Evolutionary conservation across 2,329 filamentous ascomycete genomes (phyloP).

Genomic region (Hymenotorrendiella dingleyae): DNA sequence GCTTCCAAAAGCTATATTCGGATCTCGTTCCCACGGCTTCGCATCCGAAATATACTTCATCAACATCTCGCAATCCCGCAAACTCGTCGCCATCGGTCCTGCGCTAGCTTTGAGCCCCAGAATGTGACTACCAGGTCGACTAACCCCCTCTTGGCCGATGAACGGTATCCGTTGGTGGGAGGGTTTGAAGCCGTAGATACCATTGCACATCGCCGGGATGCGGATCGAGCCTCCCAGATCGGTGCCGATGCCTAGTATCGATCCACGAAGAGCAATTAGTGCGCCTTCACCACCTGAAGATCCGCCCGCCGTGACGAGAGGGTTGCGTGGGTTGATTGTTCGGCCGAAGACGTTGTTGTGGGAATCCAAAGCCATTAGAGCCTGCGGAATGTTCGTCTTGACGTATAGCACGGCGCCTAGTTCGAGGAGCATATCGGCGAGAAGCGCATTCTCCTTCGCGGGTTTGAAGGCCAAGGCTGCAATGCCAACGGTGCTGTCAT

Average conservation of each 20-base stretch:
- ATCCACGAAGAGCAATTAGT: conserved; percentile 51
- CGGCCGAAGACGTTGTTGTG: conserved; percentile 58
- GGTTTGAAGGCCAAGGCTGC: conserved; percentile 48
- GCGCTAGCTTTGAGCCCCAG: conserved; percentile 41
- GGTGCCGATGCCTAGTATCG: conserved; percentile 51
- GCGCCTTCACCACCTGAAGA: conserved; percentile 59
- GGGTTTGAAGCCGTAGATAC: conserved; percentile 46
- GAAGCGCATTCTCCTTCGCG: conserved; percentile 44
- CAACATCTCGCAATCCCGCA: conserved; percentile 32
- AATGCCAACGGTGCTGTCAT: conserved; percentile 50
- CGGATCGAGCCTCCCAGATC: conserved; percentile 48
- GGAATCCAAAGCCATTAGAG: conserved; percentile 47
- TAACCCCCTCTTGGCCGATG: conserved; percentile 38
- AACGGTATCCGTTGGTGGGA: conserved; percentile 35
- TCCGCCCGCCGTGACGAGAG: conserved; percentile 53
- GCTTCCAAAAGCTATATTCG: too few relatives aligned
- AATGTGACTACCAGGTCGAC: conserved; percentile 48
- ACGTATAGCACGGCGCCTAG: conserved; percentile 62
- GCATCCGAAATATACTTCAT: too few relatives aligned
- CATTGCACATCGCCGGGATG: conserved; percentile 43
- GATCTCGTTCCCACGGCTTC: too few relatives aligned
- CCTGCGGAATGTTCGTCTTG: conserved; percentile 65
- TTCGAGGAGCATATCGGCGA: conserved; percentile 52
- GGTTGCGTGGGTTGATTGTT: conserved; percentile 56
- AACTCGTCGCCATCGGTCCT: conserved; percentile 41